Percentiles rank a stretch among this genome's conserved stretches.
Conservation (phyloP, 2,329 filamentous ascomycete species). For the Talaromyces sp. region DNA sequence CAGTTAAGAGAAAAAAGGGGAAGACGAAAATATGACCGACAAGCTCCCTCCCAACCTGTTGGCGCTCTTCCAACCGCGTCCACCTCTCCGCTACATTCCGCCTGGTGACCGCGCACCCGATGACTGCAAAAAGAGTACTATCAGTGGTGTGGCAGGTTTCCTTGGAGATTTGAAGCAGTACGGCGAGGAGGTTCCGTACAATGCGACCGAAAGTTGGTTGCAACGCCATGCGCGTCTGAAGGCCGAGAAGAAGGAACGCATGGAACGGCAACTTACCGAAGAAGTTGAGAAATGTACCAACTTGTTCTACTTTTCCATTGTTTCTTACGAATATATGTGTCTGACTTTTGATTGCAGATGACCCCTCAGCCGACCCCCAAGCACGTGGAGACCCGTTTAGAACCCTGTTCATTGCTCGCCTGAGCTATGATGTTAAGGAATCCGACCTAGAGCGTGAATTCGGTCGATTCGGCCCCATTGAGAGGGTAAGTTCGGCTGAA, state of each 20-base stretch:
- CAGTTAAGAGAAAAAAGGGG: neutral
- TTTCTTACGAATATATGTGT: neutral
- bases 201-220: constrained; percentile 88
- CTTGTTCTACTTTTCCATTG: neutral
- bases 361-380: constrained; percentile 78
- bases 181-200: constrained; percentile 69
- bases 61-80: constrained; percentile 90
- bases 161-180: constrained; percentile 70
- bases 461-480: constrained; percentile 86
- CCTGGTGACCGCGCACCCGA: constrained; percentile 78
- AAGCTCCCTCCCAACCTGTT: constrained; percentile 89
- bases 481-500: constrained; percentile 58
- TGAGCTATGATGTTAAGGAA: constrained; percentile 84
- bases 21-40: constrained; percentile 71
- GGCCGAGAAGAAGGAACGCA: constrained; percentile 67
- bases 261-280: constrained; percentile 60
- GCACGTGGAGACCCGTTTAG: constrained; percentile 91
- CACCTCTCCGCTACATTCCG: constrained; percentile 82
- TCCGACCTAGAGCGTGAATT: constrained; percentile 92
- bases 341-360: constrained; percentile 49
- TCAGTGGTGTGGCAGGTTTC: constrained; percentile 69
- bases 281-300: constrained; percentile 59
- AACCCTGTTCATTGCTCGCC: constrained; percentile 84
- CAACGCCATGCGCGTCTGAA: constrained; percentile 79
- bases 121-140: constrained; percentile 67